A percentile compares a stretch with the other conserved stretches of the same genome.
Evolutionary conservation across 345 rosid species (phyloP).

Genomic region (Mangifera indica): DNA sequence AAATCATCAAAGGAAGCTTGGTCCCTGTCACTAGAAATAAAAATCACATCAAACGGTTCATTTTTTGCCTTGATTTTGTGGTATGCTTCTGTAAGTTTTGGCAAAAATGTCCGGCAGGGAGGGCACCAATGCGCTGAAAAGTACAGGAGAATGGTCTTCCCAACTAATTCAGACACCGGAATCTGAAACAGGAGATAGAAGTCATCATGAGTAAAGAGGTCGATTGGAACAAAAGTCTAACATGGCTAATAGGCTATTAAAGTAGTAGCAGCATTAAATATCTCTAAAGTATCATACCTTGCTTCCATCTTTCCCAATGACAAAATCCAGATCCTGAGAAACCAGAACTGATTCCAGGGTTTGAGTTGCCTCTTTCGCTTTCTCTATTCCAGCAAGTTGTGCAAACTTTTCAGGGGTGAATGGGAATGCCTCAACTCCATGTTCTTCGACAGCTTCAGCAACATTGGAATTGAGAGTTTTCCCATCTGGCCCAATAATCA

Average conservation of each 20-base stretch:
- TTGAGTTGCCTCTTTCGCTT: constrained; percentile 51
- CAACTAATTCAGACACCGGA: constrained; percentile 51
- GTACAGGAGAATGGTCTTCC: constrained; percentile 64
- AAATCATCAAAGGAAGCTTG: constrained; percentile 49
- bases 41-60: constrained; percentile 55
- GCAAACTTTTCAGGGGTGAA: constrained; percentile 62
- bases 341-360: constrained; percentile 61
- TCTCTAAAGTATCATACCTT: constrained; percentile 38
- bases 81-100: constrained; percentile 57
- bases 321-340: constrained; percentile 57
- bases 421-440: constrained; percentile 64
- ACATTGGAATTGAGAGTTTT: constrained; percentile 56
- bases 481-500: constrained; percentile 71
- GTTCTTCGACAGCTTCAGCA: constrained; percentile 57
- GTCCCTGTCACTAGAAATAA: constrained; percentile 58
- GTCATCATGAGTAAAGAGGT: neutral
- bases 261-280: neutral
- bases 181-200: constrained; percentile 35
- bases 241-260: neutral
- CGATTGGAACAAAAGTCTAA: too few relatives aligned
- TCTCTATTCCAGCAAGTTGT: constrained; percentile 52
- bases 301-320: constrained; percentile 49
- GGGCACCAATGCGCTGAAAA: constrained; percentile 78
- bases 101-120: constrained; percentile 60
- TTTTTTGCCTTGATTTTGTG: constrained; percentile 53